Conservation (phyloP, 805 yeast species). For the Saccharomycopsis babjevae region DNA sequence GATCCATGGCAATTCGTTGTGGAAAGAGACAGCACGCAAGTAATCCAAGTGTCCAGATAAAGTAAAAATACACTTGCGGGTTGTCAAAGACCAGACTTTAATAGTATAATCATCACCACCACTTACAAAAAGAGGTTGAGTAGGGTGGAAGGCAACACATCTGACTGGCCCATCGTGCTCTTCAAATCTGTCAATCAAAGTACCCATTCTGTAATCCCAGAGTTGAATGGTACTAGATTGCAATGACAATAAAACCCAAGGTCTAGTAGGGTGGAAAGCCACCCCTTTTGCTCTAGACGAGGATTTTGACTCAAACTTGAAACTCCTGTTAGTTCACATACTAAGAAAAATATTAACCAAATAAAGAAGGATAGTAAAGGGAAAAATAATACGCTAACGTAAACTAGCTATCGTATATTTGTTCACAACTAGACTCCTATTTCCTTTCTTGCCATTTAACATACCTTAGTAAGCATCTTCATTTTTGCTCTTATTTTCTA, state of each 20-base stretch:
- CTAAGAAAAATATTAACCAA: conserved; percentile 1
- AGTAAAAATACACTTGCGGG: conserved; percentile 86
- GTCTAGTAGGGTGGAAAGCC: conserved; percentile 92
- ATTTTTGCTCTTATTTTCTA: conserved; percentile 29
- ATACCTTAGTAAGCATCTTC: conserved; percentile 75
- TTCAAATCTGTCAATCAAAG: conserved; percentile 89
- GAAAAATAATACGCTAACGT: neutral
- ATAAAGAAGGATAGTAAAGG: conserved; percentile 1
- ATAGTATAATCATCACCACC: conserved; percentile 96
- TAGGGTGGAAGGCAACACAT: conserved; percentile 91
- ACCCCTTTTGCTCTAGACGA: conserved; percentile 96
- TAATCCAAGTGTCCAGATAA: conserved; percentile 91
- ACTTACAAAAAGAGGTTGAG: conserved; percentile 93
- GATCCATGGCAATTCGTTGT: conserved; percentile 95
- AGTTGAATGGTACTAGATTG: conserved; percentile 97
- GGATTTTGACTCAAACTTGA: conserved; percentile 78
- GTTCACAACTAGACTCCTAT: neutral
- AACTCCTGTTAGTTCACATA: conserved; percentile 17
- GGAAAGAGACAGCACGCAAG: conserved; percentile 89
- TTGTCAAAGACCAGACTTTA: conserved; percentile 90
- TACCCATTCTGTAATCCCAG: conserved; percentile 99
- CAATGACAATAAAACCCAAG: conserved; percentile 92
- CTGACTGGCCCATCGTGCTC: conserved; percentile 99
- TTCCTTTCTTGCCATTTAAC: conserved; percentile 18
- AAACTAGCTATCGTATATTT: neutral